Percentiles rank a stretch among this genome's conserved stretches.
phyloP scores from a whole-genome alignment of 768 basidiomycete species.

The Dentipellis fragilis region DNA sequence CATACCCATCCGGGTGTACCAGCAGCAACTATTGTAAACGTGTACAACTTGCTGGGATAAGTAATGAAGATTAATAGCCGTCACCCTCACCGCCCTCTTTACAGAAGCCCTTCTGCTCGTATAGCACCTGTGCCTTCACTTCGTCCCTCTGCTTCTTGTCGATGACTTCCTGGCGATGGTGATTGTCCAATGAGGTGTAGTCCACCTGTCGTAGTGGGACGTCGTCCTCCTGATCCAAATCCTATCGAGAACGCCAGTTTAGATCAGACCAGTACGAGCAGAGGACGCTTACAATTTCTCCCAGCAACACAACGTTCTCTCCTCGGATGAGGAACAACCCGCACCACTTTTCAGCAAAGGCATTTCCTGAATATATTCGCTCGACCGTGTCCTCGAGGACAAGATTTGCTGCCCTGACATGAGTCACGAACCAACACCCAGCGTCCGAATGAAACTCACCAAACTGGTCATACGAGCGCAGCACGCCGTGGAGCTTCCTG shows the following conservation, averaged over 20 bases:
- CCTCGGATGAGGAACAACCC: conserved; percentile 94
- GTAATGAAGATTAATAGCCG: conserved; percentile 52
- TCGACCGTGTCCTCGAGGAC: conserved; percentile 94
- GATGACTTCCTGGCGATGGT: conserved; percentile 67
- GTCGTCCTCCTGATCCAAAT: conserved; percentile 88
- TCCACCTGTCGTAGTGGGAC: conserved; percentile 70
- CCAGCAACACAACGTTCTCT: conserved; percentile 94
- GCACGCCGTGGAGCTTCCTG: conserved; percentile 89
- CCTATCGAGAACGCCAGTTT: conserved; percentile 37
- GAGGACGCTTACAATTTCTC: conserved; percentile 75
- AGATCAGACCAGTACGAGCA: neutral
- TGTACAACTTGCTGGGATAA: neutral
- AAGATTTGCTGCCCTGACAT: conserved; percentile 67
- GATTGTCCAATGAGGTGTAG: conserved; percentile 55
- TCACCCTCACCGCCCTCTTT: conserved; percentile 96
- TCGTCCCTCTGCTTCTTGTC: conserved; percentile 76
- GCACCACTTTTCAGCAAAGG: conserved; percentile 80
- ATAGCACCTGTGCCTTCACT: conserved; percentile 71
- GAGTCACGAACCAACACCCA: neutral
- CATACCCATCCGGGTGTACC: neutral
- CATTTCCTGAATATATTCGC: conserved; percentile 82
- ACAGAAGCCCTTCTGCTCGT: conserved; percentile 80
- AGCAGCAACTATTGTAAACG: neutral
- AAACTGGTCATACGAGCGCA: conserved; percentile 97
- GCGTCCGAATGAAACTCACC: conserved; percentile 41